A percentile compares a stretch with the other conserved stretches of the same genome.
phyloP scores from a whole-genome alignment of 345 rosid genomes.

The Populus davidiana region DNA sequence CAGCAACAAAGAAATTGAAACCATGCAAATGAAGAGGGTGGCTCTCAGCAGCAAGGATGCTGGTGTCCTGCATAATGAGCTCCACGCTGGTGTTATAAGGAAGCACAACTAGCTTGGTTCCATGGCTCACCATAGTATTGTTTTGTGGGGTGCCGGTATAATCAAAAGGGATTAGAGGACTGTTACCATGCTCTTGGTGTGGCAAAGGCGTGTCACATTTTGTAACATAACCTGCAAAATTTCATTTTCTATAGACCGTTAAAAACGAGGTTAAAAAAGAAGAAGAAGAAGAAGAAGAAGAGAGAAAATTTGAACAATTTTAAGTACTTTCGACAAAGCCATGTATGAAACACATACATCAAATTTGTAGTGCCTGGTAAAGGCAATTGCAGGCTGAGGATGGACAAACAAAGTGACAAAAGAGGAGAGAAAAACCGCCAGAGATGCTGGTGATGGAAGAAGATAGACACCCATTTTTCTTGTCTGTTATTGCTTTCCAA shows the following conservation, averaged over 20 bases:
- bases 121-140: slow-evolving; percentile 1
- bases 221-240: slow-evolving; percentile 3
- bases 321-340: no score
- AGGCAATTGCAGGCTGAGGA: no score
- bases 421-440: no score
- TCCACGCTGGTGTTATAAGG: not conserved
- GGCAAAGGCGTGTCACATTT: slow-evolving; percentile 21
- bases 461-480: no score
- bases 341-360: no score
- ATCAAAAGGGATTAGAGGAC: not conserved
- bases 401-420: no score
- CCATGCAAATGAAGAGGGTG: slow-evolving; percentile 15
- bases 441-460: no score
- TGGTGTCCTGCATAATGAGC: not conserved
- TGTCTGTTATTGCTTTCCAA: no score
- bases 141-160: not conserved
- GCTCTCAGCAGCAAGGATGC: not conserved
- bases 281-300: no score
- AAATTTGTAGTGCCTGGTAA: no score
- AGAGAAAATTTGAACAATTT: no score
- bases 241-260: not conserved
- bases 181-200: slow-evolving; percentile 15
- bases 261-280: not conserved
- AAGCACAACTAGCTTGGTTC: not conserved
- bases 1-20: slow-evolving; percentile 4